Conservation (phyloP, 2,329 filamentous ascomycete species). For the Exophiala phaeomuriformis region DNA sequence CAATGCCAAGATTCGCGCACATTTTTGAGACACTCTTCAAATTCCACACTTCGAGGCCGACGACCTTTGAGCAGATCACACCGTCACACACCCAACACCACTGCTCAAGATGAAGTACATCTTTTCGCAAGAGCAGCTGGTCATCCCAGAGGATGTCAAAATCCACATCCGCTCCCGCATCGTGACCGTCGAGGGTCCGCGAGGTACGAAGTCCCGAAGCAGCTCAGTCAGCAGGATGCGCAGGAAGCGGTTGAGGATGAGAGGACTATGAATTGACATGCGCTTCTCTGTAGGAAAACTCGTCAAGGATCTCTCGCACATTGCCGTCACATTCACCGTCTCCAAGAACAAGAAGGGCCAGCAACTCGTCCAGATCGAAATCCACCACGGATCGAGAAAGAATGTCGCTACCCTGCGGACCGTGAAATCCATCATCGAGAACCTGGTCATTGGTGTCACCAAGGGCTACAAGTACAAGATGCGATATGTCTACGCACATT, state of each 20-base stretch:
- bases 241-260: not conserved
- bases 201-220: constrained; percentile 52
- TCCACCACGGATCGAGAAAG: constrained; percentile 98
- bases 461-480: constrained; percentile 99
- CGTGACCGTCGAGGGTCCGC: constrained; percentile 94
- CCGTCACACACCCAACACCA: constrained; percentile 30
- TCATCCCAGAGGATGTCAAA: constrained; percentile 97
- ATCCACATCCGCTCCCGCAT: constrained; percentile 93
- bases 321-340: constrained; percentile 90
- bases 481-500: constrained; percentile 99
- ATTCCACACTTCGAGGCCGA: not conserved
- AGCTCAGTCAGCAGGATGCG: not conserved
- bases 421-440: constrained; percentile 96
- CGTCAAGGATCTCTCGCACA: constrained; percentile 89
- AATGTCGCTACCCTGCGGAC: constrained; percentile 96
- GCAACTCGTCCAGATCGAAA: constrained; percentile 78
- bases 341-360: constrained; percentile 54
- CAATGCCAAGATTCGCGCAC: constrained; percentile 5
- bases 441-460: constrained; percentile 96
- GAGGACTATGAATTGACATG: constrained; percentile 8
- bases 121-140: constrained; percentile 92
- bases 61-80: constrained; percentile 2
- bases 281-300: constrained; percentile 65
- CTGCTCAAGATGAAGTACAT: constrained; percentile 97
- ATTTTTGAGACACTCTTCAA: constrained; percentile 1